These are phyloP conservation scores for Colletotrichum sp. DNA, from an alignment of 2,329 filamentous ascomycete species.

Conservation along the genomic window DNA sequence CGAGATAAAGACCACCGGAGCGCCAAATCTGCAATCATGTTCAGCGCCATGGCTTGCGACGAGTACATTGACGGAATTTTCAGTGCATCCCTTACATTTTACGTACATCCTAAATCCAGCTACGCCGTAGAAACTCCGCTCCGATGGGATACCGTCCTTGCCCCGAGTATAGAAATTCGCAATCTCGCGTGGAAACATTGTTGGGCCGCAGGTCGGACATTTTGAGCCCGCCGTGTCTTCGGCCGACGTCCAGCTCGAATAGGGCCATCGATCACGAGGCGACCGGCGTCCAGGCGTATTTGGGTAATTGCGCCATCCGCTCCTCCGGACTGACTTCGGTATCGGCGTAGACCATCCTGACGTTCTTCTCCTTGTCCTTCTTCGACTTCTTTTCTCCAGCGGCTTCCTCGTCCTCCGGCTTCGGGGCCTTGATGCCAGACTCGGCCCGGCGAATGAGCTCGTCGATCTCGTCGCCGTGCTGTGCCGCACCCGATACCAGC, in stretches of 20 bases:
- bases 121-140: conserved; percentile 18
- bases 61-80: conserved; percentile 16
- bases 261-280: not conserved
- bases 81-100: conserved; percentile 17
- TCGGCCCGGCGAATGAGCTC: conserved; percentile 69
- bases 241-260: not conserved
- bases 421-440: conserved; percentile 58
- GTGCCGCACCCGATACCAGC: conserved; percentile 46
- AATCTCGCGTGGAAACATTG: not conserved
- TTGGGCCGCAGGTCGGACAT: not conserved
- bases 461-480: conserved; percentile 65
- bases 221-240: not conserved
- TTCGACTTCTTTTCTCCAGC: conserved; percentile 67
- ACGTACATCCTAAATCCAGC: conserved; percentile 15
- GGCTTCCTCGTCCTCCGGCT: conserved; percentile 36
- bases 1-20: not conserved
- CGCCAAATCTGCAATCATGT: conserved; percentile 4
- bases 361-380: conserved; percentile 71
- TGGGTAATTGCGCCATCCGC: conserved; percentile 79
- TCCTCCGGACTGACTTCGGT: conserved; percentile 84
- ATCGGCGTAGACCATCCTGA: conserved; percentile 81
- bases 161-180: not conserved
- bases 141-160: conserved; percentile 3
- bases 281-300: conserved; percentile 69
- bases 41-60: conserved; percentile 14